phyloP scores from a whole-genome alignment of 768 basidiomycete genomes.

The Boletellus ananiceps region DNA sequence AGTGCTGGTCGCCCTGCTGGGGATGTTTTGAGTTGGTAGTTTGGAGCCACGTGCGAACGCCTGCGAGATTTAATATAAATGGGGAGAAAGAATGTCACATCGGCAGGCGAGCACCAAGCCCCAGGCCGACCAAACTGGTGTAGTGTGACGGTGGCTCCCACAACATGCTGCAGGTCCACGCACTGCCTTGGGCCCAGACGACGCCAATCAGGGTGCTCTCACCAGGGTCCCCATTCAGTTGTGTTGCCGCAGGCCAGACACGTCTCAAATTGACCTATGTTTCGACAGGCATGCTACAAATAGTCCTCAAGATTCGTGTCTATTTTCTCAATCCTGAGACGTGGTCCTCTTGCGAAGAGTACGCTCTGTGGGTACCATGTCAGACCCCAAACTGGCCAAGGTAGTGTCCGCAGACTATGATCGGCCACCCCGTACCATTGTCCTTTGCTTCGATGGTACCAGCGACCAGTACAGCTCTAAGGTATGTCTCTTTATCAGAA shows the following conservation, averaged over 20 bases:
- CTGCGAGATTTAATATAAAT: background rate
- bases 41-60: background rate
- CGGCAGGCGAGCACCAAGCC: background rate
- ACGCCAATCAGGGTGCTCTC: no score
- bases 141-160: background rate
- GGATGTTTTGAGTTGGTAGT: no score
- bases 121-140: background rate
- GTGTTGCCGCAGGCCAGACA: background rate
- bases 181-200: no score
- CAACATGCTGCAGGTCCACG: background rate
- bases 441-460: slow-evolving; percentile 73
- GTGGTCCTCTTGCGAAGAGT: background rate
- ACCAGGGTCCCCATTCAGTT: background rate
- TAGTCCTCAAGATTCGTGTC: background rate
- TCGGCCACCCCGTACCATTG: slow-evolving; percentile 39
- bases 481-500: slow-evolving; percentile 31
- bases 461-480: slow-evolving; percentile 43
- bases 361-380: slow-evolving; percentile 11
- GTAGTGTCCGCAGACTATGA: background rate
- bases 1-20: background rate
- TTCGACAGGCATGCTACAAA: slow-evolving; percentile 5
- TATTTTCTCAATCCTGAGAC: background rate
- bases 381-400: slow-evolving; percentile 2
- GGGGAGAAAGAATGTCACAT: background rate
- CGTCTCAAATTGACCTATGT: background rate